These are phyloP conservation scores for Trypanosoma avium DNA, from an alignment of 208 protist species.

Conservation along the genomic window DNA sequence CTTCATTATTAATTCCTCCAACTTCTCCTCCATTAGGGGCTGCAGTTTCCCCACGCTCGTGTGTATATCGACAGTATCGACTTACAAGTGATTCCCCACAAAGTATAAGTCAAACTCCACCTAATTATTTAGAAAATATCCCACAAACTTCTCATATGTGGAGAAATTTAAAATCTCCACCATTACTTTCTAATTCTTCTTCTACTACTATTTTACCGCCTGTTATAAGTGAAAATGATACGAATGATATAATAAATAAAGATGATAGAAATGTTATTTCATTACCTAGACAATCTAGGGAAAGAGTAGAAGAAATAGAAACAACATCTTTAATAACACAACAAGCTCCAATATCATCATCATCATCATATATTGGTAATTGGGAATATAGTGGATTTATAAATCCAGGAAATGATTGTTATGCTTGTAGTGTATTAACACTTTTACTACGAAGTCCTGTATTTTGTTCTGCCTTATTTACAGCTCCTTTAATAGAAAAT, in stretches of 20 bases:
- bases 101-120: not conserved
- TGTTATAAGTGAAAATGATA: too few species aligned
- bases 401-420: slow-evolving; percentile 80
- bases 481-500: slow-evolving; percentile 23
- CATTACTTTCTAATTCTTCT: too few species aligned
- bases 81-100: slow-evolving; percentile 7
- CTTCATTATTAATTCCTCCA: not conserved
- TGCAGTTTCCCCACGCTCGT: slow-evolving; percentile 52
- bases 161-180: too few species aligned
- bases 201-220: too few species aligned
- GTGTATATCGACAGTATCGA: slow-evolving; percentile 17
- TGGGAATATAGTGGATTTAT: slow-evolving; percentile 70
- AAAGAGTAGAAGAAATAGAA: too few species aligned
- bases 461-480: slow-evolving; percentile 46
- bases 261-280: too few species aligned
- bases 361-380: not conserved
- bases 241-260: too few species aligned
- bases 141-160: not conserved
- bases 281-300: too few species aligned
- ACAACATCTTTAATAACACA: too few species aligned
- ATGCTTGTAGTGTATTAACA: slow-evolving; percentile 80
- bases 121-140: not conserved
- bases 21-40: slow-evolving; percentile 48
- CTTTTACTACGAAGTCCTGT: slow-evolving; percentile 60
- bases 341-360: not conserved